Conservation (phyloP, 257 asterid genomes). For the Cruciata laevipes region DNA sequence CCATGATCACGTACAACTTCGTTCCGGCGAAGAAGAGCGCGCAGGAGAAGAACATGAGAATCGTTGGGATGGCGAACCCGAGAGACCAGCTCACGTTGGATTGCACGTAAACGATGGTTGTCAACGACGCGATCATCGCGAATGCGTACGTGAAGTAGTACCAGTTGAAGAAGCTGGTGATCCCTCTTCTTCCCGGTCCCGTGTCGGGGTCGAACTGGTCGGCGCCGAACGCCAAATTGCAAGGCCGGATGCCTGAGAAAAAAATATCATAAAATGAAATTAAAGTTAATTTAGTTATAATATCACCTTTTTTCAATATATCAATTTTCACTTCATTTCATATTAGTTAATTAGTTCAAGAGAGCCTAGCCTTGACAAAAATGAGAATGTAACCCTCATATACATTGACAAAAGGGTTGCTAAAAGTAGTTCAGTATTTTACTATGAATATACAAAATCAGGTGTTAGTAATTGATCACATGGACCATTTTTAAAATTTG, state of each 20-base stretch:
- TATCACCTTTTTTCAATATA: too few species aligned
- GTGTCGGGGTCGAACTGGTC: constrained; percentile 73
- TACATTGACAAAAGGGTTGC: too few species aligned
- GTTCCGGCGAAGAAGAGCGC: constrained; percentile 54
- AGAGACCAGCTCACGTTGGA: constrained; percentile 61
- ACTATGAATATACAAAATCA: too few species aligned
- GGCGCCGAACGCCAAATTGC: constrained; percentile 76
- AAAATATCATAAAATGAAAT: too few species aligned
- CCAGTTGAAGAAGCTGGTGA: constrained; percentile 78
- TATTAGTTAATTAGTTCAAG: too few species aligned
- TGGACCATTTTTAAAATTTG: too few species aligned
- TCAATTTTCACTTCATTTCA: too few species aligned
- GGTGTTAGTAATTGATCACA: too few species aligned
- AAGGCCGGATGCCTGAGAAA: constrained; percentile 54
- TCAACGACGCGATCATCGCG: constrained; percentile 59
- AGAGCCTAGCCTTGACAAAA: too few species aligned
- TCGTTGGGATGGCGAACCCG: constrained; percentile 55
- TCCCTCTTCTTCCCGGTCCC: constrained; percentile 54
- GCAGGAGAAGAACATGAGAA: constrained; percentile 53
- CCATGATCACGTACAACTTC: constrained; percentile 43
- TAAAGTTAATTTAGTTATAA: too few species aligned
- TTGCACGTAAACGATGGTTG: constrained; percentile 63
- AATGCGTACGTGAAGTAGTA: constrained; percentile 68
- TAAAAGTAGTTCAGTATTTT: too few species aligned
- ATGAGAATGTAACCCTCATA: background rate